These are phyloP conservation scores for Phytophthora pini DNA, from an alignment of 352 stramenopile species.

Conservation along the genomic window DNA sequence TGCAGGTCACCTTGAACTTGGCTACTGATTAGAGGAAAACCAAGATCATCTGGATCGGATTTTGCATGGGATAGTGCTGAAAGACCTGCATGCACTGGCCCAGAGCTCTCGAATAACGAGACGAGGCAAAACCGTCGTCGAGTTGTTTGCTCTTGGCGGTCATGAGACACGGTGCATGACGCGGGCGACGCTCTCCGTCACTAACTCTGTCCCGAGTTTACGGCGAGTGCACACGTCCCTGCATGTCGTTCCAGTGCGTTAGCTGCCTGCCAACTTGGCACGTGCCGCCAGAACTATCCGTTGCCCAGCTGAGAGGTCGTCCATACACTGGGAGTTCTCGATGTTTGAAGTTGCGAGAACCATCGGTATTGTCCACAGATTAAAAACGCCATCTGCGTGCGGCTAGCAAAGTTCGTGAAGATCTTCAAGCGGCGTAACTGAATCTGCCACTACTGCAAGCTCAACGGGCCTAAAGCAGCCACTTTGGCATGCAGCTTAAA, in stretches of 20 bases:
- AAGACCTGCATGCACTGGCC: constrained; percentile 4
- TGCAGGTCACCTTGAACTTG: constrained; percentile 27
- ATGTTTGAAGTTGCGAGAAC: not conserved
- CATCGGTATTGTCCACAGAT: not conserved
- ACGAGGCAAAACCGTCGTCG: constrained; percentile 18
- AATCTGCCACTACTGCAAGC: constrained; percentile 2
- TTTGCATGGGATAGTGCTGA: constrained; percentile 17
- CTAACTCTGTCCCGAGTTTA: constrained; percentile 6
- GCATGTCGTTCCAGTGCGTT: constrained; percentile 10
- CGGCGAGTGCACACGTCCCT: not conserved
- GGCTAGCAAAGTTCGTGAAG: not conserved
- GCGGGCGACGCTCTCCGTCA: constrained; percentile 9
- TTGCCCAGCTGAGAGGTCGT: constrained; percentile 4
- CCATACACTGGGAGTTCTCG: not conserved
- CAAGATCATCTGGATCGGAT: constrained; percentile 17
- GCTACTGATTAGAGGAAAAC: constrained; percentile 22
- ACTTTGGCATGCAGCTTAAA: no score
- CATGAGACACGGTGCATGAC: constrained; percentile 24
- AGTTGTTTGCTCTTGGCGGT: constrained; percentile 4
- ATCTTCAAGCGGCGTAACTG: not conserved
- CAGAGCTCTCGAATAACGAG: constrained; percentile 18
- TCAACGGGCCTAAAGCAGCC: not conserved
- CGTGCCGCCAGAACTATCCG: constrained; percentile 16
- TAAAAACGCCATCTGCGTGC: not conserved
- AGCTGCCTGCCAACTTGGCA: not conserved